Evolutionary conservation across 129 eudicot species (phyloP), one percentile per base, ranked within the genome.

Genomic region (Sambucus nigra): DNA sequence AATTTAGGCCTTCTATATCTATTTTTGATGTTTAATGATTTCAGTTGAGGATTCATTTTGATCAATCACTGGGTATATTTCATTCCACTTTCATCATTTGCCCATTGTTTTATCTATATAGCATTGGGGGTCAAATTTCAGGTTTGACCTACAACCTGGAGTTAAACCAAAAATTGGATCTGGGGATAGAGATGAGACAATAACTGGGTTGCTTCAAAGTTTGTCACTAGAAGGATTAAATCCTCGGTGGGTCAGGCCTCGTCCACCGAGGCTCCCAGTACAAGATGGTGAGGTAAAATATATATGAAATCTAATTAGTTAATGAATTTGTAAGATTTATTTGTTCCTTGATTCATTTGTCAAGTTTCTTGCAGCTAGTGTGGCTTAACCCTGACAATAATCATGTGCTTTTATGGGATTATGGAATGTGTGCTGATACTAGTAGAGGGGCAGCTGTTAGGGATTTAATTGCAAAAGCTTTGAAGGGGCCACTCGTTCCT

Each of bases 371-470:
- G 25, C 73, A 82, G 92, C 67, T 92, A 41, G 83, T 86, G 22
- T 92, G 95, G 95, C 80, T 92, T 41, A 92, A 92, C 75, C 99
- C 99, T 24, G 95, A 77, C 70, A 79, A 73, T 56, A 83, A 66
- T 48, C 94, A 86, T 49, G 95, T 86, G 73, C 99, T 89, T 45
- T 72, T 86, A 70, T 92, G 99, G 99, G 99, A 92, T 55, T 68
- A 77, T 56, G 89, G 87, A 58, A 92, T 92, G 99, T 92, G 96
- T 33, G 96, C 94, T 48, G 99, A 92, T 76, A 86, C 97, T 26
- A 84, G 95, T 55, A 83, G 87, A 46, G 95, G 93, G 47, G 95
- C 84, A 2, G 95, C 94, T 1, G 88, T 89, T 4, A 79, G 87
- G 23, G 98, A 85, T 57, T 69, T 85, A 25, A 89, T 89, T 59